phyloP scores from a whole-genome alignment of 495 filamentous ascomycete species.

The Barbatosphaeria neglecta region DNA sequence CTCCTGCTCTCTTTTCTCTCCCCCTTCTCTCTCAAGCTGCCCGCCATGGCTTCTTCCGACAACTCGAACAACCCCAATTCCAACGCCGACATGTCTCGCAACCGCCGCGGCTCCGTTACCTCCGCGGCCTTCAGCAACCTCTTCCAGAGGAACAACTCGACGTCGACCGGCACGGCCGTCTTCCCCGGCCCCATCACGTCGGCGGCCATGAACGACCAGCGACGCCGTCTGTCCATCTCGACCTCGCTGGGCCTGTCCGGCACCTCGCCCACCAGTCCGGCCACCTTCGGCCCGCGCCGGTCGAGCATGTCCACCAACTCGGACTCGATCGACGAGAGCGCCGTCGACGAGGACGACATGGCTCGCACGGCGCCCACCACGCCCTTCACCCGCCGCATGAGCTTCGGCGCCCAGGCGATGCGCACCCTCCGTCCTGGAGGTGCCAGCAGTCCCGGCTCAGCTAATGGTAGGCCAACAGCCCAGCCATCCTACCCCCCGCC shows the following conservation, averaged over 20 bases:
- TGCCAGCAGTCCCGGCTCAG: constrained; percentile 33
- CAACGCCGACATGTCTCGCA: constrained; percentile 21
- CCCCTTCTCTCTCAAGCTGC: constrained; percentile 1
- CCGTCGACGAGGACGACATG: constrained; percentile 68
- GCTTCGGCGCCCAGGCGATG: constrained; percentile 81
- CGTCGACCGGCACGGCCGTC: constrained; percentile 26
- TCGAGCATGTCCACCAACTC: constrained; percentile 67
- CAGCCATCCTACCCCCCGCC: constrained; percentile 16
- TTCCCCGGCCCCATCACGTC: constrained; percentile 55
- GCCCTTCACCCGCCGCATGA: constrained; percentile 76
- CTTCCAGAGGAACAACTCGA: constrained; percentile 39
- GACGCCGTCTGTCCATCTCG: constrained; percentile 78
- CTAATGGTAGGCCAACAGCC: constrained; percentile 32
- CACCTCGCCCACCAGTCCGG: constrained; percentile 53
- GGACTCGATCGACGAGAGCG: constrained; percentile 74
- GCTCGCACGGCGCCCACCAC: constrained; percentile 44
- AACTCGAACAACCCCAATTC: constrained; percentile 20
- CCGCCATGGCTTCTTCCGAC: constrained; percentile 27
- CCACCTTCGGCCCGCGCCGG: constrained; percentile 44
- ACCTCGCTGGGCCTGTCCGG: constrained; percentile 76
- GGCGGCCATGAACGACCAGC: constrained; percentile 57
- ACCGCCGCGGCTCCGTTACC: constrained; percentile 46
- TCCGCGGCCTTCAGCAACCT: constrained; percentile 42
- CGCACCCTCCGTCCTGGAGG: constrained; percentile 30
- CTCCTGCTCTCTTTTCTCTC: neutral